A percentile compares a stretch with the other conserved stretches of the same genome.
phyloP scores from a whole-genome alignment of 345 rosid genomes.

The Eucalyptus tenuipes region DNA sequence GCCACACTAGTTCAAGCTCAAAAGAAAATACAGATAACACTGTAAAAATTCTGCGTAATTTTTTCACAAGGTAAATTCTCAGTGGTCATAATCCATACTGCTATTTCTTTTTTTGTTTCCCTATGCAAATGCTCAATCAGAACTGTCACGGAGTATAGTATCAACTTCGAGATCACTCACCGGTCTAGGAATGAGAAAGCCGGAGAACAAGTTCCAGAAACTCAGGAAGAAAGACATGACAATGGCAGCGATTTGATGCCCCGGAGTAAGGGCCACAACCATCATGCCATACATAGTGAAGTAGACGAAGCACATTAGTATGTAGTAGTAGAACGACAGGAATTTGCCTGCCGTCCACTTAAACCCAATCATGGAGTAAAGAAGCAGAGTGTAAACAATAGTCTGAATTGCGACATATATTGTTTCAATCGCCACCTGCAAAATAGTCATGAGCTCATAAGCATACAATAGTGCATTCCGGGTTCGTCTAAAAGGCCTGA shows the following conservation, averaged over 20 bases:
- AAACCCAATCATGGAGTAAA: conserved; percentile 70
- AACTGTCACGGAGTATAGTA: background rate
- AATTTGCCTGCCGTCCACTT: conserved; percentile 42
- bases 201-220: conserved; percentile 85
- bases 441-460: background rate
- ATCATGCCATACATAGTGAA: conserved; percentile 80
- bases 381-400: conserved; percentile 30
- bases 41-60: background rate
- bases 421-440: conserved; percentile 60
- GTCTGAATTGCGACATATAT: conserved; percentile 51
- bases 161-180: conserved; percentile 12
- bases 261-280: conserved; percentile 65
- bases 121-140: background rate
- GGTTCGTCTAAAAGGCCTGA: background rate
- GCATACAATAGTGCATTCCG: background rate
- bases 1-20: background rate
- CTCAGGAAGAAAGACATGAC: conserved; percentile 71
- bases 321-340: conserved; percentile 54
- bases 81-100: background rate
- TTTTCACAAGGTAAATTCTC: background rate
- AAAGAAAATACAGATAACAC: background rate
- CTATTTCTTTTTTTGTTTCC: background rate
- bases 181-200: conserved; percentile 59
- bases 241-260: conserved; percentile 59
- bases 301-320: conserved; percentile 44